Base-by-base conservation (phyloP, 768 basidiomycete genomes). In the Suillus occidentalis region DNA sequence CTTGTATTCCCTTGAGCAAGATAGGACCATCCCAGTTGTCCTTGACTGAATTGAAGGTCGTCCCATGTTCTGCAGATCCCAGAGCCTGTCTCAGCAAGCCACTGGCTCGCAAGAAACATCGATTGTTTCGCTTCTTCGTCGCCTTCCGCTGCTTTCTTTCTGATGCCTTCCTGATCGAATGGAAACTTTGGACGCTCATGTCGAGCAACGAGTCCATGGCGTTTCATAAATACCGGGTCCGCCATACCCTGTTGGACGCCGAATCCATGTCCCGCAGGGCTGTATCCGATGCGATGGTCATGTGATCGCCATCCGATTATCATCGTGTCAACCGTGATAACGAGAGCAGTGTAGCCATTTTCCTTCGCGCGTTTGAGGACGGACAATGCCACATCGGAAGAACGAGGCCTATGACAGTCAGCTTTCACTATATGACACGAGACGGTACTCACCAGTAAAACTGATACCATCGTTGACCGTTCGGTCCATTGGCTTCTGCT, bases 21-120 rank as follows among this genome's bases (percentile, higher is more conserved):
- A 86, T 68, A 40, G 77, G 83, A 0, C 84, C 83, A 6, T 82
- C 80, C 84, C 83, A 86, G 40, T 82, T 76, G 31, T 78, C 74
- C 47, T 76, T 72, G 45, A 86, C 65, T n/a, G 64, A 84, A 80
- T 63, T 69, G 69, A 28, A 85, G 62, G 37, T 85, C 78, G 28
- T 83, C 78, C 84, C 85, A 85, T 12, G 73, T 72, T 67, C 77
- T 76, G 67, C 79, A 82, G 28, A 69, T 53, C 14, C 83, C 85
- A 37, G 79, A 78, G 42, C 74, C 76, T 13, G 75, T 69, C 72
- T 81, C 76, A 12, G 67, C 63, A 20, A 78, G 61, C 82, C 82
- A 84, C 53, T 73, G 76, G 3, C 63, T 65, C 9, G 81, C 81
- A 49, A 84, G 71, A 57, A 72, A 53, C 34, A 75, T 65, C 25